phyloP scores from a whole-genome alignment of 2,329 filamentous ascomycete genomes.

The Zymoseptoria tritici region DNA sequence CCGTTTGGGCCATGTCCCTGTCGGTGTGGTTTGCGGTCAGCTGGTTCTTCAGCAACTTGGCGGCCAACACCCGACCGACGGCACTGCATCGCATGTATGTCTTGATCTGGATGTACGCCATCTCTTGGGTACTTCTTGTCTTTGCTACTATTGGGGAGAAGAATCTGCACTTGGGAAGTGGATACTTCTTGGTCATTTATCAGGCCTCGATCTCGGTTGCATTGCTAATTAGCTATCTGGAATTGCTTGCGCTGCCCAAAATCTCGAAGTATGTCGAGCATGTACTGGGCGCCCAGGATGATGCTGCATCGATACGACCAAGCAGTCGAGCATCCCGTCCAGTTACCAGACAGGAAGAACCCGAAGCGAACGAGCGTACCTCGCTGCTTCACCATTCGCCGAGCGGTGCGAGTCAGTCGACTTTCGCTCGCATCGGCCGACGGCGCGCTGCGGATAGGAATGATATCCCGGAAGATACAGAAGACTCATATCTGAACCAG shows the following conservation, averaged over 20 bases:
- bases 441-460: conserved; percentile 34
- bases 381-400: conserved; percentile 47
- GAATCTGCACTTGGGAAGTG: conserved; percentile 61
- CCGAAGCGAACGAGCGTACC: conserved; percentile 46
- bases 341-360: conserved; percentile 12
- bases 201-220: conserved; percentile 69
- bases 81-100: conserved; percentile 77
- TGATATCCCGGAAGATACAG: conserved; percentile 19
- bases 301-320: conserved; percentile 19
- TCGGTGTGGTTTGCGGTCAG: conserved; percentile 71
- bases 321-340: conserved; percentile 23
- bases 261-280: conserved; percentile 63
- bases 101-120: conserved; percentile 73
- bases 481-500: conserved; percentile 23
- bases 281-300: conserved; percentile 33
- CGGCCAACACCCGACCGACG: conserved; percentile 72
- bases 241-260: conserved; percentile 61
- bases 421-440: conserved; percentile 47
- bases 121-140: conserved; percentile 68
- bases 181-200: conserved; percentile 76
- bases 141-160: conserved; percentile 68
- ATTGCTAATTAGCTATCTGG: conserved; percentile 65
- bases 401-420: conserved; percentile 32
- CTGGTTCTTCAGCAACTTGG: conserved; percentile 75
- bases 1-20: conserved; percentile 78